These are phyloP conservation scores for Podaxis sp. DNA, from an alignment of 768 basidiomycete genomes.

Conservation along the genomic window DNA sequence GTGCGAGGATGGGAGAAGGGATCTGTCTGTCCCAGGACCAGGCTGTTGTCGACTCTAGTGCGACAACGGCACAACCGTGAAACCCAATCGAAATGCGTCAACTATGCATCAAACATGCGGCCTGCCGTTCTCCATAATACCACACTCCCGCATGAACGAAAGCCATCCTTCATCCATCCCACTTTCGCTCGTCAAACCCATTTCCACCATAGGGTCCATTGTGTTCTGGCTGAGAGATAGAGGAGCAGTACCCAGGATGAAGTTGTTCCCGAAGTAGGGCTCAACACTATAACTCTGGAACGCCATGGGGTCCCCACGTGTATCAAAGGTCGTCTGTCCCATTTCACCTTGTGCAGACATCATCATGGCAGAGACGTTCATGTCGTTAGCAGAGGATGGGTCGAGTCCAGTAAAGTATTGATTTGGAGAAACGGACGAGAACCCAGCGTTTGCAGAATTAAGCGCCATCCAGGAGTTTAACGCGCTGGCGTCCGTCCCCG, in stretches of 20 bases:
- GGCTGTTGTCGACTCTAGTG: not conserved
- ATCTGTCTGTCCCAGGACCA: not conserved
- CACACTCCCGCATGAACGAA: constrained; percentile 48
- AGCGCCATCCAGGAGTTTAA: constrained; percentile 10
- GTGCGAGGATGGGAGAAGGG: not conserved
- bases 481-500: constrained; percentile 3
- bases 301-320: not conserved
- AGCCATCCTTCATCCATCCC: constrained; percentile 49
- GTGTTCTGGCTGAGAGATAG: constrained; percentile 20
- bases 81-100: not conserved
- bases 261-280: not conserved
- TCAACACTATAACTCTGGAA: constrained; percentile 2
- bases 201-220: constrained; percentile 32
- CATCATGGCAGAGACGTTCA: not conserved
- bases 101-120: constrained; percentile 3
- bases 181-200: constrained; percentile 43
- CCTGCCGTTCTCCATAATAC: constrained; percentile 37
- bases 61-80: not conserved
- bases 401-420: constrained; percentile 1
- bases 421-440: not conserved
- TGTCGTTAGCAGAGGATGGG: not conserved
- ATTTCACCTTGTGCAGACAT: not conserved
- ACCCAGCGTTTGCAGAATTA: constrained; percentile 6
- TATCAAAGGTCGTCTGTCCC: not conserved
- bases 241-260: constrained; percentile 1